Percentiles rank a stretch among this genome's conserved stretches.
Conservation (phyloP, 208 protist species). For the Trypanosoma boissoni region DNA sequence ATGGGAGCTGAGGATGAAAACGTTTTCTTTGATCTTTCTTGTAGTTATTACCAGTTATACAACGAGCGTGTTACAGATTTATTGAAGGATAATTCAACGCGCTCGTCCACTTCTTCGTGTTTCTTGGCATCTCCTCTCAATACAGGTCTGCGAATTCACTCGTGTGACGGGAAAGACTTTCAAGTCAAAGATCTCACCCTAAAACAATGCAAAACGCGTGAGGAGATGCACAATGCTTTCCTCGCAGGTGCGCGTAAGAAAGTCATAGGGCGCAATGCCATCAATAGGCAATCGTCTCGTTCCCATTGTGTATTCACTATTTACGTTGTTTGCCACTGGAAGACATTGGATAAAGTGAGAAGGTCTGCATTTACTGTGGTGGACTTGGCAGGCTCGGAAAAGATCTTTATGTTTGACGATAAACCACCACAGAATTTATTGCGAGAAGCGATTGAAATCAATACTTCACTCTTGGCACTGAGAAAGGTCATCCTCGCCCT, state of each 20-base stretch:
- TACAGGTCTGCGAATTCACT: conserved; percentile 38
- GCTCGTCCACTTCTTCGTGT: background rate
- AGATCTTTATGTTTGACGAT: conserved; percentile 48
- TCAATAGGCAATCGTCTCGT: conserved; percentile 90
- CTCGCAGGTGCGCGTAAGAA: conserved; percentile 66
- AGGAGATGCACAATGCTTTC: conserved; percentile 80
- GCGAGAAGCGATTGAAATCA: conserved; percentile 92
- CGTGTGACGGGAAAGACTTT: conserved; percentile 66
- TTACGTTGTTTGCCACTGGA: conserved; percentile 59
- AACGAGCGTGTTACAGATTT: conserved; percentile 89
- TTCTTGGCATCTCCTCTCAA: background rate
- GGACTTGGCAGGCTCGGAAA: conserved; percentile 92
- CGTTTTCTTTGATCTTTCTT: conserved; percentile 64
- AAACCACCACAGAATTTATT: conserved; percentile 51
- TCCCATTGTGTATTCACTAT: conserved; percentile 92
- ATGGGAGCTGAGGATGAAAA: conserved; percentile 34
- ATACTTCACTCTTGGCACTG: conserved; percentile 86
- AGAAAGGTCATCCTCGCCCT: conserved; percentile 92
- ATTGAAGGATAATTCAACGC: too few species aligned
- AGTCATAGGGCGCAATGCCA: conserved; percentile 67
- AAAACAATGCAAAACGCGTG: conserved; percentile 56
- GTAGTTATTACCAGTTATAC: conserved; percentile 91
- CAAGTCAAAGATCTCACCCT: conserved; percentile 85
- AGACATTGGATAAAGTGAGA: conserved; percentile 24
- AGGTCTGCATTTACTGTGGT: conserved; percentile 83